phyloP scores from a whole-genome alignment of 2,329 filamentous ascomycete species.

The Claviceps sp. region DNA sequence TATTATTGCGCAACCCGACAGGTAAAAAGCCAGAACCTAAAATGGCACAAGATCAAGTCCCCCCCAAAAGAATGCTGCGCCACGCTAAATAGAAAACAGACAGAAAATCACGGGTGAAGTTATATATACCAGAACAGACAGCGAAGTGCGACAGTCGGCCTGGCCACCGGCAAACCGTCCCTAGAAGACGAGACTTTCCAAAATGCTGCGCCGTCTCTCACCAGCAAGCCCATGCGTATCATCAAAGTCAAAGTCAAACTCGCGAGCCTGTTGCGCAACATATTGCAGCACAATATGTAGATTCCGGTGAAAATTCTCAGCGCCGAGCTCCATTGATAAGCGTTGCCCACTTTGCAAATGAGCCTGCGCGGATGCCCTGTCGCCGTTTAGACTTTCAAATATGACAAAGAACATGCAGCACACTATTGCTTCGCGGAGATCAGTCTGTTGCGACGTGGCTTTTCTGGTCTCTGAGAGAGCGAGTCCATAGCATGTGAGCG shows the following conservation, averaged over 20 bases:
- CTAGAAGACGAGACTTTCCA: constrained; percentile 4
- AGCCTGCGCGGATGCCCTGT: constrained; percentile 18
- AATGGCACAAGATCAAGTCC: no score
- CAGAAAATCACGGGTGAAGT: not conserved
- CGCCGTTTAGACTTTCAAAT: constrained; percentile 24
- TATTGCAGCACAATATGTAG: constrained; percentile 11
- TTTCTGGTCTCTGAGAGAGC: constrained; percentile 17
- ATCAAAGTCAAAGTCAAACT: not conserved
- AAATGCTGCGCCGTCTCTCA: not conserved
- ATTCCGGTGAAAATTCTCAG: constrained; percentile 7
- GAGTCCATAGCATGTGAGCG: constrained; percentile 20
- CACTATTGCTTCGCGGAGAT: constrained; percentile 17
- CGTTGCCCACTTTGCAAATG: constrained; percentile 24
- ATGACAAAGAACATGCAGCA: constrained; percentile 25
- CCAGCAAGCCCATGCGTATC: not conserved
- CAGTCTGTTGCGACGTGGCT: constrained; percentile 7
- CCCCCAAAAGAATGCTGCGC: not conserved
- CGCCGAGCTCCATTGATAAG: constrained; percentile 21
- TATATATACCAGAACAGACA: no score
- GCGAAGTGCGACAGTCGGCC: not conserved
- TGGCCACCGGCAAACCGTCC: not conserved
- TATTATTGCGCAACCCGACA: no score
- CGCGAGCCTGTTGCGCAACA: constrained; percentile 10
- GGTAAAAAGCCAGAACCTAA: no score
- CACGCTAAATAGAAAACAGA: not conserved